phyloP scores from a whole-genome alignment of 2,329 filamentous ascomycete genomes.

The Hypoxylon sp. region DNA sequence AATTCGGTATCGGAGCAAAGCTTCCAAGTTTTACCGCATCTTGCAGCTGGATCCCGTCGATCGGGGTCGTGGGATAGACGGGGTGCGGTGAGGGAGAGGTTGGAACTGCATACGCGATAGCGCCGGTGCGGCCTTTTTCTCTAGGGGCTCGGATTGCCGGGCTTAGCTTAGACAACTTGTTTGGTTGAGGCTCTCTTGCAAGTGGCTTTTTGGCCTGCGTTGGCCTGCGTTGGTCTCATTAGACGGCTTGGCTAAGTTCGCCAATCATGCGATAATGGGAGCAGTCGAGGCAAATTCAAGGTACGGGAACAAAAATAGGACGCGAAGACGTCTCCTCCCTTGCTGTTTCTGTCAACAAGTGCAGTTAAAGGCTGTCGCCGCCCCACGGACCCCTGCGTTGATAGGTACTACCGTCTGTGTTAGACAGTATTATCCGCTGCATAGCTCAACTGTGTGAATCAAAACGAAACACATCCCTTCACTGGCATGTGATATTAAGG shows the following conservation, averaged over 20 bases:
- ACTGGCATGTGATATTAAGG: conserved; percentile 39
- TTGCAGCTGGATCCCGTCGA: conserved; percentile 31
- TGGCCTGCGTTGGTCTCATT: conserved; percentile 25
- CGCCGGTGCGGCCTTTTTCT: conserved; percentile 20
- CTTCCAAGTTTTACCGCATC: conserved; percentile 26
- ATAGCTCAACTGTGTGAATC: conserved; percentile 26
- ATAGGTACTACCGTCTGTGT: conserved; percentile 8
- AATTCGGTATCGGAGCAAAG: background rate
- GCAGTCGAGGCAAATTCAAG: background rate
- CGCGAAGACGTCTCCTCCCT: conserved; percentile 16
- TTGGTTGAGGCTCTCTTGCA: conserved; percentile 37
- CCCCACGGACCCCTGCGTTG: conserved; percentile 43
- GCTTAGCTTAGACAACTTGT: conserved; percentile 3
- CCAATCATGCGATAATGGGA: conserved; percentile 23
- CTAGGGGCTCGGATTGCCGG: conserved; percentile 18
- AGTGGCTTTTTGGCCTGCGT: conserved; percentile 28
- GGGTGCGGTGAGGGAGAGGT: conserved; percentile 17
- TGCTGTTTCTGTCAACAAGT: conserved; percentile 8
- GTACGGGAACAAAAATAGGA: conserved; percentile 30
- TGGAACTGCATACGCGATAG: conserved; percentile 26
- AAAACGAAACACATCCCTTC: conserved; percentile 30
- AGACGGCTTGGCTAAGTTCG: conserved; percentile 11
- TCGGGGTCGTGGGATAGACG: conserved; percentile 15
- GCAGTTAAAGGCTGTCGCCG: conserved; percentile 25
- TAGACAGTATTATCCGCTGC: conserved; percentile 16